phyloP scores from a whole-genome alignment of 2,329 filamentous ascomycete genomes.

The Penicillium sp. region DNA sequence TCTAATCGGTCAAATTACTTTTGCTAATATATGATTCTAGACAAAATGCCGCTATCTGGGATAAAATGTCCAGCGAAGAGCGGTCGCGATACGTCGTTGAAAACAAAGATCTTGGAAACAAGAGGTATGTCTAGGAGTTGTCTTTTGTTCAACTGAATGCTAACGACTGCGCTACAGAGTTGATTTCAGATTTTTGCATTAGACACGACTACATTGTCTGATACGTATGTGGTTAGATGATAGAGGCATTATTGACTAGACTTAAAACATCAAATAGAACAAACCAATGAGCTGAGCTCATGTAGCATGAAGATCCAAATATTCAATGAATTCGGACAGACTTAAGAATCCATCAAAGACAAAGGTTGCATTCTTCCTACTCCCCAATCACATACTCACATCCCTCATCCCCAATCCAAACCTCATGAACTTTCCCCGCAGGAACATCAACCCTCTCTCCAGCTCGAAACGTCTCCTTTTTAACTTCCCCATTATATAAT shows the following conservation, averaged over 20 bases:
- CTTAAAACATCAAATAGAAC: not conserved
- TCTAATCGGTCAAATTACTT: not conserved
- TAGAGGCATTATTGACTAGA: not conserved
- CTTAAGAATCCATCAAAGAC: too few relatives aligned
- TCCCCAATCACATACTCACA: constrained; percentile 63
- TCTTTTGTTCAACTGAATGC: not conserved
- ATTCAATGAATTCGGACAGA: not conserved
- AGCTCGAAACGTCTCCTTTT: constrained; percentile 55
- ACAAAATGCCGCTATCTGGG: constrained; percentile 35
- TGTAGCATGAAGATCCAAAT: not conserved
- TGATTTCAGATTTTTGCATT: constrained; percentile 39
- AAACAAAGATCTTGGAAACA: constrained; percentile 41
- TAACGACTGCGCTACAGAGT: constrained; percentile 24
- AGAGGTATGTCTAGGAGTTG: constrained; percentile 32
- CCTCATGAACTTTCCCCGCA: constrained; percentile 55
- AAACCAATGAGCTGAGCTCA: constrained; percentile 2
- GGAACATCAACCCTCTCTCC: constrained; percentile 58
- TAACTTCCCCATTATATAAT: constrained; percentile 24
- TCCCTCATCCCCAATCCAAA: constrained; percentile 58
- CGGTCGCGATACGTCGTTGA: constrained; percentile 36
- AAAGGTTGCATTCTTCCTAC: constrained; percentile 20
- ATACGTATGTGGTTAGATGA: not conserved
- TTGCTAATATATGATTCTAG: constrained; percentile 18
- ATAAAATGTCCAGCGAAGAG: constrained; percentile 40
- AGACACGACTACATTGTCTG: not conserved